Evolutionary conservation across 2,329 filamentous ascomycete species (phyloP).

Genomic region (Fusarium sp.): DNA sequence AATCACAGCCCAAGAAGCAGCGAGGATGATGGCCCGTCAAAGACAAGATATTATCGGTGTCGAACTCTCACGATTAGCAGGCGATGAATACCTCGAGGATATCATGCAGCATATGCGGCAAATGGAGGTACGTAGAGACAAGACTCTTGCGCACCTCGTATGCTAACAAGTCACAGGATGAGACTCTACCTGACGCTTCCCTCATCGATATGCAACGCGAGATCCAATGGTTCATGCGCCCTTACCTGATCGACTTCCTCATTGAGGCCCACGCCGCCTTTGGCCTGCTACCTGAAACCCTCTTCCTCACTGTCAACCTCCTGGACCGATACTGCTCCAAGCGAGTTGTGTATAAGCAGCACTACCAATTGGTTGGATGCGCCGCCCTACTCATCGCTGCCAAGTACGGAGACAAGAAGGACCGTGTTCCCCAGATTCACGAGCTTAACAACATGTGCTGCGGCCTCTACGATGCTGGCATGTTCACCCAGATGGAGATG

Average conservation of each 20-base stretch:
- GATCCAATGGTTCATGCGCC: slow-evolving; percentile 99
- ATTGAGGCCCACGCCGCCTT: slow-evolving; percentile 97
- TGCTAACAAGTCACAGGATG: slow-evolving; percentile 63
- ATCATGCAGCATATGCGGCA: slow-evolving; percentile 93
- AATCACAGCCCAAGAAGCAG: slow-evolving; percentile 78
- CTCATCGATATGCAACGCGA: slow-evolving; percentile 99
- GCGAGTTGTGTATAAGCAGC: slow-evolving; percentile 97
- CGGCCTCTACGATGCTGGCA: slow-evolving; percentile 96
- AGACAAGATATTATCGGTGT: slow-evolving; percentile 89
- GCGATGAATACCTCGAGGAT: slow-evolving; percentile 93
- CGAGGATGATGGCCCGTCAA: slow-evolving; percentile 82
- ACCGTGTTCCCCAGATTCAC: slow-evolving; percentile 95
- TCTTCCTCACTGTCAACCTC: slow-evolving; percentile 96
- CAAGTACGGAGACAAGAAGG: slow-evolving; percentile 99
- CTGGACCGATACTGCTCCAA: slow-evolving; percentile 98
- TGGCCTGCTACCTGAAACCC: slow-evolving; percentile 90
- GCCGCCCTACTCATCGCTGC: slow-evolving; percentile 95
- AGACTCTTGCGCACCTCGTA: neutral
- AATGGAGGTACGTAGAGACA: slow-evolving; percentile 78
- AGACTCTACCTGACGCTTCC: slow-evolving; percentile 94
- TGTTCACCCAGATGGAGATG: slow-evolving; percentile 99
- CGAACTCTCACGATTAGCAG: slow-evolving; percentile 85
- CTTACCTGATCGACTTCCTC: slow-evolving; percentile 97
- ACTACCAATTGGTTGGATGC: slow-evolving; percentile 98
- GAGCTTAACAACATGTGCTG: slow-evolving; percentile 99